A percentile compares a stretch with the other conserved stretches of the same genome.
Conservation (phyloP, 2,329 filamentous ascomycete species). For the Talaromyces amestolkiae region DNA sequence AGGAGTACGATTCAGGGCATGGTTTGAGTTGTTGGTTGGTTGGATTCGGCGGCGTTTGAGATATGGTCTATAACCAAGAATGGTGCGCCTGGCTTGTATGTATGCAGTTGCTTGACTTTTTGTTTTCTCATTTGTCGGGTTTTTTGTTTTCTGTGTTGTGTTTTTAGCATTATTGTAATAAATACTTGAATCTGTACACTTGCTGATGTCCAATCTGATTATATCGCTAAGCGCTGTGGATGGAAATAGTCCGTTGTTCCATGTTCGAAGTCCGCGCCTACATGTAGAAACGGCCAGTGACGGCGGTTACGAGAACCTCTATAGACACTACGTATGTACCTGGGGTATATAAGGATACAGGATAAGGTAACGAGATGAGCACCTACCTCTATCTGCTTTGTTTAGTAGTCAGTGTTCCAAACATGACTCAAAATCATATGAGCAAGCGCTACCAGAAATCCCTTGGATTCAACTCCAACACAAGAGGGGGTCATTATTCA, state of each 20-base stretch:
- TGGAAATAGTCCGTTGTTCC: neutral
- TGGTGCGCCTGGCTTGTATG: neutral
- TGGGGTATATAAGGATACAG: no score
- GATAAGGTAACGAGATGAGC: no score
- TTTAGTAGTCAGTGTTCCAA: no score
- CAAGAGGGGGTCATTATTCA: neutral
- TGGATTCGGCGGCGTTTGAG: neutral
- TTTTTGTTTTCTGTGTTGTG: neutral
- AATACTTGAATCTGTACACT: neutral
- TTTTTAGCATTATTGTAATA: constrained; percentile 7
- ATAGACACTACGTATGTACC: no score
- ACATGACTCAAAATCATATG: no score
- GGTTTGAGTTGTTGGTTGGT: neutral
- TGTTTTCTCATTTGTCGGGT: neutral
- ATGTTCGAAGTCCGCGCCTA: neutral
- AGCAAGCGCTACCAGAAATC: no score
- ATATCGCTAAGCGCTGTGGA: neutral
- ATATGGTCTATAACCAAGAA: neutral
- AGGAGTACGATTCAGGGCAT: constrained; percentile 8
- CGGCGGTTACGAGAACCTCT: neutral
- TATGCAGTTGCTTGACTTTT: neutral
- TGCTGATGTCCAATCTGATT: neutral
- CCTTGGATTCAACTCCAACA: no score
- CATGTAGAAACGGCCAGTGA: neutral
- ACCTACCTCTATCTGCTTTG: no score